Conservation (phyloP, 2,329 filamentous ascomycete species). For the Cladosporium halotolerans region DNA sequence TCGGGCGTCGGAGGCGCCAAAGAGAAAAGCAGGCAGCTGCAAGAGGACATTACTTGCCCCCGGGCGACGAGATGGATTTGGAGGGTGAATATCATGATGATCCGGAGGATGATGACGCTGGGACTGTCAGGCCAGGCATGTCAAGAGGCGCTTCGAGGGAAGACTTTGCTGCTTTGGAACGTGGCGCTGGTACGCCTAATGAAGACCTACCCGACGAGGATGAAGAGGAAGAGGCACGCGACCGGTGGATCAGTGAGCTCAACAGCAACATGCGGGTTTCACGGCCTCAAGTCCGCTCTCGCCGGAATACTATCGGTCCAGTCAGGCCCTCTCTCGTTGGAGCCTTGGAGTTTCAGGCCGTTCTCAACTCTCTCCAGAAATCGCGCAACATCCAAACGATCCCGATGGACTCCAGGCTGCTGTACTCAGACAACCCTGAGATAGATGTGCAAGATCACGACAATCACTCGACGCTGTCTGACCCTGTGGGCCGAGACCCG, state of each 20-base stretch:
- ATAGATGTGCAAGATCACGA: slow-evolving; percentile 42
- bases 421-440: slow-evolving; percentile 60
- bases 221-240: slow-evolving; percentile 58
- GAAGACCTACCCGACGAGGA: slow-evolving; percentile 54
- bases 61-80: slow-evolving; percentile 53
- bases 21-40: slow-evolving; percentile 64
- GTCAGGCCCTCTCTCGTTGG: slow-evolving; percentile 91
- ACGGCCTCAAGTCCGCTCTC: slow-evolving; percentile 58
- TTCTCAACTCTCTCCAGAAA: slow-evolving; percentile 78
- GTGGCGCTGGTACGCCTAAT: slow-evolving; percentile 38
- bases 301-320: slow-evolving; percentile 69
- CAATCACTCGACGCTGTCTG: slow-evolving; percentile 42
- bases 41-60: slow-evolving; percentile 64
- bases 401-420: slow-evolving; percentile 61
- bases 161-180: slow-evolving; percentile 59
- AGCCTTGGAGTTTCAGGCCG: slow-evolving; percentile 85
- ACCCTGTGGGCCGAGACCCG: slow-evolving; percentile 36
- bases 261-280: slow-evolving; percentile 88
- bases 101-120: slow-evolving; percentile 38
- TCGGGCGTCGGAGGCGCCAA: slow-evolving; percentile 55
- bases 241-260: slow-evolving; percentile 68
- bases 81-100: slow-evolving; percentile 50
- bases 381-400: slow-evolving; percentile 69
- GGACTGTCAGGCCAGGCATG: slow-evolving; percentile 32
- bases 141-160: slow-evolving; percentile 47